Evolutionary conservation across 108 stramenopile genomes (phyloP), one percentile per base, ranked within the genome.

Genomic region (Skeletonema potamos): DNA sequence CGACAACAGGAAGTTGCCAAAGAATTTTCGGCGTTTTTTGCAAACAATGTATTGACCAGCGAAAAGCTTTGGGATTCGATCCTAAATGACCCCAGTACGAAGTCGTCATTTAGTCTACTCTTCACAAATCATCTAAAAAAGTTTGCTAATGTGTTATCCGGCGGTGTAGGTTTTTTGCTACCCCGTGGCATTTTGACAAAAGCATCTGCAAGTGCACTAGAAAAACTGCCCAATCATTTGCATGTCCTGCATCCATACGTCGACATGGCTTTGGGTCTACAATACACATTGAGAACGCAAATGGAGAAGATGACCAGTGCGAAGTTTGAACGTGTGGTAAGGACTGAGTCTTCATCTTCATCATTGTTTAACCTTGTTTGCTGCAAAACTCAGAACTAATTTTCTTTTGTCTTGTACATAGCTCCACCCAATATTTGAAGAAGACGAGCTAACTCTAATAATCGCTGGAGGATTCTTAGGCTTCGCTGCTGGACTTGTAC

Each of bases 361-460:
- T n/a, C n/a, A n/a, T 0, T 3, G 4, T 41, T 41, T 3, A 4
- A n/a, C 36, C 36, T 37, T 10, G 1, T n/a, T 6, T 41, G 15
- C n/a, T 41, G 2, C 15, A 15, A 41, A 41, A 41, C 39, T 15
- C 15, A 7, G 37, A 39, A 15, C 39, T 41, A 13, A 41, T 3
- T 15, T 3, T 41, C 1, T 37, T 37, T 41, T 41, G 15, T 41
- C 39, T 41, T n/a, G 1, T n/a, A n/a, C 39, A 15, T 41, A 41
- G 11, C 62, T 93, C 36, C 98, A 97, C 74, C 89, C 98, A 2
- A 94, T 97, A 58, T 98, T 98, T 77, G 92, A 98, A 82, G 94
- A 96, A 72, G 98, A 98, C 70, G 98, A 98, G 72, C 72, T 94
- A 68, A 97, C 97, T 36, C 83, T 98, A 15, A 97, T 98, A 62